Evolutionary conservation across 2,329 filamentous ascomycete species (phyloP), one percentile per base, ranked within the genome.

Genomic region (Aureobasidium sp.): DNA sequence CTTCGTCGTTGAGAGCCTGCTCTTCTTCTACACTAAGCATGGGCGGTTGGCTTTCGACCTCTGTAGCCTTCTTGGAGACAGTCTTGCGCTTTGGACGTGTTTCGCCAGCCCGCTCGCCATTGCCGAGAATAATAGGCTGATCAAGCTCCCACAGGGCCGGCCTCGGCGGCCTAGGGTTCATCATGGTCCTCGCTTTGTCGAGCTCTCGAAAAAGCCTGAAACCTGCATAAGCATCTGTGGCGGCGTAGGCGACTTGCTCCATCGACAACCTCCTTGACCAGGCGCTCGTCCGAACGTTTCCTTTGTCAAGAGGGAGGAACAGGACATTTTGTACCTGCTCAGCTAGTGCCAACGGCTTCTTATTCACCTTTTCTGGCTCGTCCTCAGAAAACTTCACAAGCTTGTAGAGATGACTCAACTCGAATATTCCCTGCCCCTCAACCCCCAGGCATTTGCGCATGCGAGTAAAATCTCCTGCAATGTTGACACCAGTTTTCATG

Each of bases 361-460:
- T 89, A 72, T 90, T 88, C 70, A 93, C 84, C 17, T 80, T 72
- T 2, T 78, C 71, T 5, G 78, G 80, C 41, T 84, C 76, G 6
- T 77, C 76, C 60, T 77, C 74, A 0, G 83, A 84, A 70, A 85
- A 87, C 64, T 86, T 91, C 65, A 96, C 83, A 12, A 96, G 77
- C 66, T 85, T 89, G 74, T 92, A 87, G 27, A 96, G 75, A 70
- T 96, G 88, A 71, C 89, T 93, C 8, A 96, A 80, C 74, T 97
- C 92, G 64, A 96, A 84, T 4, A 90, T 77, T 0, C 89, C 89
- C 55, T 78, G 81, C 1, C 86, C 78, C 0, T 87, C 72, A 29
- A 96, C 80, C 0, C 75, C 78, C 3, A 96, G 80, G 65, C 78
- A 84, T n/a, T 83, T 87, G 31, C 78, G 79, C 14, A 97, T 70